phyloP scores from a whole-genome alignment of 352 stramenopile species.

The Phytophthora pisi region DNA sequence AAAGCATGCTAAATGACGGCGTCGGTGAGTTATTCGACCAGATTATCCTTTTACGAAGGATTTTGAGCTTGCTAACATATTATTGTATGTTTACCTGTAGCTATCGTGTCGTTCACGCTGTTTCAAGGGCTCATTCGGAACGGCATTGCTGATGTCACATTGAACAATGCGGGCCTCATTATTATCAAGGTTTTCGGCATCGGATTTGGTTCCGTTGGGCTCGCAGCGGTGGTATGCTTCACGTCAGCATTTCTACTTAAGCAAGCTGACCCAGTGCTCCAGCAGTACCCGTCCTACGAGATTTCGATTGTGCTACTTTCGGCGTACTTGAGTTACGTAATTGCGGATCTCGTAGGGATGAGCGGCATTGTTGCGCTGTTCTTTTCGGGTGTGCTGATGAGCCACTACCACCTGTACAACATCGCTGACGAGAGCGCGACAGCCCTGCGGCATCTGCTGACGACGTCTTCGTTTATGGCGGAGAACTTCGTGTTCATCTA shows the following conservation, averaged over 20 bases:
- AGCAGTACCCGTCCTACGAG: constrained; percentile 84
- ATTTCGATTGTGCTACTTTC: constrained; percentile 88
- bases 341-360: constrained; percentile 72
- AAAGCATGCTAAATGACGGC: constrained; percentile 95
- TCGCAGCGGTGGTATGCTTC: constrained; percentile 75
- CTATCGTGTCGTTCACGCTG: constrained; percentile 84
- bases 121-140: constrained; percentile 86
- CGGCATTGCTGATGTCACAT: constrained; percentile 67
- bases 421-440: constrained; percentile 81
- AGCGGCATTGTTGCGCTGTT: constrained; percentile 95
- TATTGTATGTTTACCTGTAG: constrained; percentile 30
- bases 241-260: constrained; percentile 85
- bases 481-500: constrained; percentile 92
- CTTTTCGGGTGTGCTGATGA: constrained; percentile 92
- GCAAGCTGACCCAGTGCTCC: constrained; percentile 70
- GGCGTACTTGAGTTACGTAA: constrained; percentile 84
- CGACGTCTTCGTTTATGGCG: constrained; percentile 81
- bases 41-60: constrained; percentile 21
- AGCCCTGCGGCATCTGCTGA: constrained; percentile 75
- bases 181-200: constrained; percentile 86
- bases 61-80: constrained; percentile 7
- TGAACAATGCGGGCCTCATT: constrained; percentile 77
- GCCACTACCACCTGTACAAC: constrained; percentile 88
- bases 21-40: constrained; percentile 60
- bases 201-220: constrained; percentile 75